Evolutionary conservation across 192 early-diverging fungal genomes (phyloP), one percentile per base, ranked within the genome.

Genomic region (Chytriomyces sp.): DNA sequence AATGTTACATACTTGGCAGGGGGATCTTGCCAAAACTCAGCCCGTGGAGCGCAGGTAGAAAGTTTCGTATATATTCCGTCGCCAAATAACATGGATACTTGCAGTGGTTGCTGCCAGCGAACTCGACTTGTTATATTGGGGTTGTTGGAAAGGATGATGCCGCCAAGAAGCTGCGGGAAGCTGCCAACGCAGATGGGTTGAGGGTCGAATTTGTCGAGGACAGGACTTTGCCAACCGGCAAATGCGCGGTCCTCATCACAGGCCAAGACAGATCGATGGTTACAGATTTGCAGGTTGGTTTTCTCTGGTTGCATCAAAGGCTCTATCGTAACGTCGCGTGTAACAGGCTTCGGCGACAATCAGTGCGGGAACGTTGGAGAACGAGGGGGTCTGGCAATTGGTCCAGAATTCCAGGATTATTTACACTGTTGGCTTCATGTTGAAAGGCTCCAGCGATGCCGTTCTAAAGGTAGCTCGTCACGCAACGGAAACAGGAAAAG

Each of bases 181-280:
- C 91, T 52, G 93, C 93, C 5, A 77, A 75, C 4, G 81, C 80
- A 52, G 92, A 93, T 44, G 91, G 90, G 57, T 79, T 95, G 63
- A 80, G 81, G 66, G 89, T 89, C 80, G 84, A 93, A 80, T 95
- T 93, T 81, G 84, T 91, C 79, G 77, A 81, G 36, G 85, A 88
- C 76, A 80, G 85, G 34, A 14, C 12, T 8, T 12, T 55, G 10
- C 64, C 91, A 59, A 95, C 93, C 22, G 93, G 93, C 54, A 93
- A 90, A 62, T 95, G 93, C 74, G 93, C 93, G 70, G 90, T 91
- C 65, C 79, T 94, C 75, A 89, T 95, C 75, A 92, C 92, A 71
- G 92, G 88, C 52, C 28, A 70, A n/a, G 36, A 55, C 52, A 77
- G 93, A 70, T 94, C 92, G 40, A 85, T 95, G 74, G 90, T 93